A percentile compares a stretch with the other conserved stretches of the same genome.
phyloP scores from a whole-genome alignment of 2,329 filamentous ascomycete genomes.

The Cylindrodendrum hubeiense region DNA sequence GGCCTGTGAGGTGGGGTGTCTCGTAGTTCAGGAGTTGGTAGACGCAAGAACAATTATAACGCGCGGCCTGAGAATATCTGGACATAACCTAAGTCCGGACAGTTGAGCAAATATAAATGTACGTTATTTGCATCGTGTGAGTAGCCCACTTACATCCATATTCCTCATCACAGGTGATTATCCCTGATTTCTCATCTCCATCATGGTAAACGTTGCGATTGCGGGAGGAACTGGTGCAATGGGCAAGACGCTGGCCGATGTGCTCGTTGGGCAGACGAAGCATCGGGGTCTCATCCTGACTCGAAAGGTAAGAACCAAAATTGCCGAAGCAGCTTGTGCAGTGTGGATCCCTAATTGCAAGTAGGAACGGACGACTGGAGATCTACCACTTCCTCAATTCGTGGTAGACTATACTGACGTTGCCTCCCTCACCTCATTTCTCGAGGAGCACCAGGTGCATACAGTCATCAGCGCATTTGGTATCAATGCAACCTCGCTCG shows the following conservation, averaged over 20 bases:
- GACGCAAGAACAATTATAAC: too few relatives aligned
- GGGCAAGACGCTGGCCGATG: conserved; percentile 6
- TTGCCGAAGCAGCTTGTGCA: not conserved
- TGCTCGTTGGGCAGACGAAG: not conserved
- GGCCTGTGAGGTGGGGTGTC: too few relatives aligned
- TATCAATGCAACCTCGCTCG: not conserved
- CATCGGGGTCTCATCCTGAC: not conserved
- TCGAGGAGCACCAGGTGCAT: not conserved
- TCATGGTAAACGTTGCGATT: conserved; percentile 6
- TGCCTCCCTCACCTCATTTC: not conserved
- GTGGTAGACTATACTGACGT: conserved; percentile 9
- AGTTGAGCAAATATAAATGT: not conserved
- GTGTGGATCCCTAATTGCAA: too few relatives aligned
- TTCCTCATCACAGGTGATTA: not conserved
- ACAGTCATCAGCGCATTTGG: conserved; percentile 1
- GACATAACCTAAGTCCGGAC: too few relatives aligned
- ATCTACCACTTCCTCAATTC: not conserved
- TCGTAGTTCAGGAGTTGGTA: too few relatives aligned
- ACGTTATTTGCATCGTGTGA: not conserved
- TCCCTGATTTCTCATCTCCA: not conserved
- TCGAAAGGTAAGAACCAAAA: not conserved
- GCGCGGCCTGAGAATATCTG: too few relatives aligned
- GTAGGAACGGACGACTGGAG: not conserved
- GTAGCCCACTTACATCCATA: not conserved
- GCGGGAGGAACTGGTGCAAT: conserved; percentile 8